Percentiles rank a stretch among this genome's conserved stretches.
These are phyloP conservation scores for Nannochloris sp. DNA, from an alignment of 139 green algal genomes.

Conservation along the genomic window DNA sequence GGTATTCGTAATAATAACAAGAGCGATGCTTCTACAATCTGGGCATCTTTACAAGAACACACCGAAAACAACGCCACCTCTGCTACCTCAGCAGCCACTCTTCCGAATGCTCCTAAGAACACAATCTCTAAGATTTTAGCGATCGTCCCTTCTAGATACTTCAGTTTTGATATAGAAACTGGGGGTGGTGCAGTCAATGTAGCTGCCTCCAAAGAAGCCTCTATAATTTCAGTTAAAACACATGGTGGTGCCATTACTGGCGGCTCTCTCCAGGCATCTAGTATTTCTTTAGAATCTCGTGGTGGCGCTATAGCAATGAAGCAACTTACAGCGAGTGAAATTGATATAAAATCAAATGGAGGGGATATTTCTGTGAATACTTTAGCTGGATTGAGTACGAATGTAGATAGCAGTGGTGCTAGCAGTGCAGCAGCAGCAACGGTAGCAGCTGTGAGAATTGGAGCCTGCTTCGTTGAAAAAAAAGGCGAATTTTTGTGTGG, in stretches of 20 bases:
- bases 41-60: background rate
- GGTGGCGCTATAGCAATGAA: slow-evolving; percentile 2
- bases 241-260: slow-evolving; percentile 8
- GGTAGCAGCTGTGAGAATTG: background rate
- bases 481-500: background rate
- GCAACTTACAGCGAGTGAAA: slow-evolving; percentile 1
- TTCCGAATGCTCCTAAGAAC: background rate
- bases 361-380: slow-evolving; percentile 1
- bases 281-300: slow-evolving; percentile 4
- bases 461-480: slow-evolving; percentile 17
- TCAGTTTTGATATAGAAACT: slow-evolving; percentile 8
- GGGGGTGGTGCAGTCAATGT: background rate
- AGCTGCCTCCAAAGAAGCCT: background rate
- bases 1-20: background rate
- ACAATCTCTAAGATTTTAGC: background rate
- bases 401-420: background rate
- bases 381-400: background rate
- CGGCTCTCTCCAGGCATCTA: background rate
- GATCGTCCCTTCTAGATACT: slow-evolving; percentile 7
- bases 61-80: background rate
- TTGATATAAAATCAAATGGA: slow-evolving; percentile 1
- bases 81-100: background rate
- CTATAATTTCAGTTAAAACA: slow-evolving; percentile 6
- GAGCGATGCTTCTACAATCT: background rate
- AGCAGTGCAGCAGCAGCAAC: no score